Base-by-base conservation (phyloP, 164 flowering plant species). In the Chimonanthus salicifolius region DNA sequence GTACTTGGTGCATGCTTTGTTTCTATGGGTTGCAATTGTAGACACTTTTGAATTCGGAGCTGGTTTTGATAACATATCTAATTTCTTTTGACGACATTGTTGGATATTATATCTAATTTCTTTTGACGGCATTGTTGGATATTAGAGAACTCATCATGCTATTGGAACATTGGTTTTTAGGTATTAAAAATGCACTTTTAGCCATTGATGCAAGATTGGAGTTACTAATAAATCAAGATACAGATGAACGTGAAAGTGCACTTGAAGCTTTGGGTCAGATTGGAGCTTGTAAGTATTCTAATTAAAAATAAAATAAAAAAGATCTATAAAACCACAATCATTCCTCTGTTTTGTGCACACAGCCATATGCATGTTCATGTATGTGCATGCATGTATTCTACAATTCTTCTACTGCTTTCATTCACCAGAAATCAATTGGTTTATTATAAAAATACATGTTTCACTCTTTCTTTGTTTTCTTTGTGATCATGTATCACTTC, bases 261-360 rank as follows among this genome's bases (percentile, higher is more conserved):
- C 83, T 92, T 71, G 98, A 95, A 80, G 94, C 96, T 70, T 69
- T 93, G 65, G 99, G 98, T 78, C 90, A 91, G 68, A 88, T 92
- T 67, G 98, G 98, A 68, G 83, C 88, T 62, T 84, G 99, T 95
- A 83, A 89, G 99, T 86, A 77, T 73, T 43, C 49, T 13, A 70
- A 7, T 58, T 58, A 7, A 44, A 9, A 11, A 43, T 11, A 49
- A 49, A 18, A 50, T 20, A 51, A 16, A 33, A 58, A 7, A 47
- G 3, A 6, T 21, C 45, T 18, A 7, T 68, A 20, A 47, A 11
- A 49, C 11, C 51, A 54, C 16, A 11, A n/a, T 54, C 11, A 54
- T 54, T 10, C 60, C 60, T 54, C n/a, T 54, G 33, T 33, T 33
- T 33, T 33, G 33, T 33, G 33, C 33, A 33, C 33, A 33, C 33